A percentile compares a stretch with the other conserved stretches of the same genome.
phyloP scores from a whole-genome alignment of 106 monocot genomes.

The Chionographis japonica region DNA sequence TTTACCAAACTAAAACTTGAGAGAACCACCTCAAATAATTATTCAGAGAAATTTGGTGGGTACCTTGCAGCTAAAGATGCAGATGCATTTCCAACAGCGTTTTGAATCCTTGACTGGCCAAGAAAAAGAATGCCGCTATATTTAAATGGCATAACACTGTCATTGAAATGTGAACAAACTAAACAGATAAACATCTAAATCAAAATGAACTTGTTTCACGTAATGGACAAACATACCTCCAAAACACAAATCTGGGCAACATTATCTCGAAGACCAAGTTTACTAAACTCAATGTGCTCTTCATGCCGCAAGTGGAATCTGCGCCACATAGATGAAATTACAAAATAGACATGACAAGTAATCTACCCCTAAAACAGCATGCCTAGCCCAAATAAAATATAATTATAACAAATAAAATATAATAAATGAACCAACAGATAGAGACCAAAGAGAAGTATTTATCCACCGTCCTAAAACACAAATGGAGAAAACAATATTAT shows the following conservation, averaged over 20 bases:
- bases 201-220: neutral
- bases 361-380: too few species aligned
- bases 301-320: conserved; percentile 78
- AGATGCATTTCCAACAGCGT: conserved; percentile 18
- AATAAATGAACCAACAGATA: neutral
- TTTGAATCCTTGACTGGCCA: conserved; percentile 53
- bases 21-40: neutral
- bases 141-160: conserved; percentile 13
- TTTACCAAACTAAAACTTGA: neutral
- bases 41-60: conserved; percentile 1
- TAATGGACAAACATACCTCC: conserved; percentile 37
- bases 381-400: neutral
- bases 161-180: neutral
- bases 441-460: too few species aligned
- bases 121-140: conserved; percentile 30
- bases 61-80: conserved; percentile 43
- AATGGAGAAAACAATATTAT: too few species aligned
- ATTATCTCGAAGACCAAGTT: conserved; percentile 92
- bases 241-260: conserved; percentile 98
- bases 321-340: neutral
- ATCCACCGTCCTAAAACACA: too few species aligned
- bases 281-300: conserved; percentile 81
- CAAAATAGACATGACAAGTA: too few species aligned
- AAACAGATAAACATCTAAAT: neutral
- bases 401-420: neutral